phyloP scores from a whole-genome alignment of 2,329 filamentous ascomycete species.

The Diaporthe sp. region DNA sequence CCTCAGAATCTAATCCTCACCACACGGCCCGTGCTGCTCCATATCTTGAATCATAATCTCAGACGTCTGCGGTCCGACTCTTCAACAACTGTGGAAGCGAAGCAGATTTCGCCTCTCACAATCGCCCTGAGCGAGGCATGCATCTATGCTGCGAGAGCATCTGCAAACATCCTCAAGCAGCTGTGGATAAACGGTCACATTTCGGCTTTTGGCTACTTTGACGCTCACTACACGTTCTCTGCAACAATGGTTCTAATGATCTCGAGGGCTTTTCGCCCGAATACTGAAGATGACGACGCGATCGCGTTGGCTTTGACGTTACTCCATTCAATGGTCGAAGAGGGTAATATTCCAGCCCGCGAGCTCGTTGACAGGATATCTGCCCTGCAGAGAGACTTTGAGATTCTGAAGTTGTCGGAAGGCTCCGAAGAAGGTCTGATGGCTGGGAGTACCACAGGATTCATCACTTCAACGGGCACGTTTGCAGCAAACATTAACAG shows the following conservation, averaged over 20 bases:
- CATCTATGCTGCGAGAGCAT: conserved; percentile 47
- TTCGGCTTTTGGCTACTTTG: conserved; percentile 49
- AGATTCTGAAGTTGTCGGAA: conserved; percentile 20
- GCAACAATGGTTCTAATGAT: conserved; percentile 46
- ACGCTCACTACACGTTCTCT: conserved; percentile 49
- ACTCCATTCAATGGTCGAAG: conserved; percentile 48
- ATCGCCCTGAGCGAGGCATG: conserved; percentile 50
- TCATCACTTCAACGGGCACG: conserved; percentile 23
- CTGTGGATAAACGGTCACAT: conserved; percentile 48
- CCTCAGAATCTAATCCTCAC: conserved; percentile 42
- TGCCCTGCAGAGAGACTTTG: conserved; percentile 41
- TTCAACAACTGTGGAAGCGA: background rate
- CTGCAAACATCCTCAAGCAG: conserved; percentile 46
- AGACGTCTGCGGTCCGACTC: conserved; percentile 4
- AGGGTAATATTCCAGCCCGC: conserved; percentile 48
- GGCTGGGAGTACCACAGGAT: conserved; percentile 11
- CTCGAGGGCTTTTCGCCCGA: conserved; percentile 46
- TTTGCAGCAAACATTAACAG: conserved; percentile 31
- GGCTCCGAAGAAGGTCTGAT: conserved; percentile 1
- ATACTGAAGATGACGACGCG: conserved; percentile 44
- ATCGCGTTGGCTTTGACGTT: conserved; percentile 44
- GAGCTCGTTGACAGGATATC: conserved; percentile 46
- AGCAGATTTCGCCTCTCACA: conserved; percentile 48
- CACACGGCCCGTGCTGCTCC: conserved; percentile 43
- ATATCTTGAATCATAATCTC: conserved; percentile 43